Percentiles rank a stretch among this genome's conserved stretches.
Evolutionary conservation across 768 basidiomycete genomes (phyloP).

Genomic region (Tylopilus sp.): DNA sequence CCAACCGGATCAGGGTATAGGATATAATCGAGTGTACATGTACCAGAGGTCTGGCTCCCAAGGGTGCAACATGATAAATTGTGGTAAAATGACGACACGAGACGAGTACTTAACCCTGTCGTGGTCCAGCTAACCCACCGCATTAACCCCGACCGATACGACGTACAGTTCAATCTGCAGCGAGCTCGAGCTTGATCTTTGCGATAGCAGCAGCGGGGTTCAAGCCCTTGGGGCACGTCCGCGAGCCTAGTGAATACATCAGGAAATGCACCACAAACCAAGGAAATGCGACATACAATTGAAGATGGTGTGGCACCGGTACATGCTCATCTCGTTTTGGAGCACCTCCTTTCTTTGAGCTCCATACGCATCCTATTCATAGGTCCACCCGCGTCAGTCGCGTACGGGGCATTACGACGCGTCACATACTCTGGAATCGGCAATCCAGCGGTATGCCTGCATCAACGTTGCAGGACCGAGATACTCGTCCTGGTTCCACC

Average conservation of each 20-base stretch:
- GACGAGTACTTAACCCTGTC: too few species aligned
- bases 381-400: neutral
- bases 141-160: neutral
- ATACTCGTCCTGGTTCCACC: slow-evolving; percentile 99
- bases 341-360: slow-evolving; percentile 85
- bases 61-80: too few species aligned
- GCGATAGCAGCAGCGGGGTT: neutral
- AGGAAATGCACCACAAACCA: neutral
- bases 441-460: slow-evolving; percentile 98
- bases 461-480: slow-evolving; percentile 95
- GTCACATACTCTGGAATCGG: slow-evolving; percentile 79
- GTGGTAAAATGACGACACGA: too few species aligned
- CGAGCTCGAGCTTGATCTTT: slow-evolving; percentile 4
- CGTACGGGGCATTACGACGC: neutral
- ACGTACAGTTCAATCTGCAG: neutral
- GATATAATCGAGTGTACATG: too few species aligned
- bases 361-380: slow-evolving; percentile 64
- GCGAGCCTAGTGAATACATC: slow-evolving; percentile 51
- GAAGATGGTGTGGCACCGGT: slow-evolving; percentile 98
- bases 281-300: slow-evolving; percentile 57
- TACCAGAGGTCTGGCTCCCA: neutral
- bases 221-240: slow-evolving; percentile 36
- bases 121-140: neutral
- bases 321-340: slow-evolving; percentile 94
- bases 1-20: neutral